These are phyloP conservation scores for Paramecium sonneborni DNA, from an alignment of 73 alveolate genomes.

Conservation along the genomic window DNA sequence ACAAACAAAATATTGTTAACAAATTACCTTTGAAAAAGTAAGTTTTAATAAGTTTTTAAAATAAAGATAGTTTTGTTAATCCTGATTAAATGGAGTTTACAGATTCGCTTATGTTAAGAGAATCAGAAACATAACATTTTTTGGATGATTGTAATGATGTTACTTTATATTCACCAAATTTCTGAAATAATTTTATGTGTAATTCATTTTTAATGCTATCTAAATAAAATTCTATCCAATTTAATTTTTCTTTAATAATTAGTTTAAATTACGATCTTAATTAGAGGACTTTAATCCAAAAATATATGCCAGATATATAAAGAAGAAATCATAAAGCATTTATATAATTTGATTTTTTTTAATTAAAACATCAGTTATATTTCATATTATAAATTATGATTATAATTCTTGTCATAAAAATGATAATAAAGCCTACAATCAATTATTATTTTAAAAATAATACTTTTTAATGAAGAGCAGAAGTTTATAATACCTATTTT, in stretches of 20 bases:
- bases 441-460: too few species aligned
- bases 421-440: too few species aligned
- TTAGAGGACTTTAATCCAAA: background rate
- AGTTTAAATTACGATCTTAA: background rate
- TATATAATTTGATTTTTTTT: too few species aligned
- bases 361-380: too few species aligned
- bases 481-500: too few species aligned
- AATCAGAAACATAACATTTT: constrained; percentile 14
- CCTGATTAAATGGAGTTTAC: constrained; percentile 42
- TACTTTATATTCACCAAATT: constrained; percentile 32
- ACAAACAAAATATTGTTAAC: background rate
- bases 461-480: too few species aligned
- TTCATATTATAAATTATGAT: too few species aligned
- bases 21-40: background rate
- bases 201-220: background rate
- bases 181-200: background rate
- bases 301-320: background rate
- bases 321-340: background rate
- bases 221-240: background rate
- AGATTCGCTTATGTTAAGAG: background rate
- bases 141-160: constrained; percentile 26
- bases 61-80: constrained; percentile 35
- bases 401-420: too few species aligned
- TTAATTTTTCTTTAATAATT: background rate
- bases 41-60: constrained; percentile 19